Evolutionary conservation across 2,329 filamentous ascomycete genomes (phyloP).

Genomic region (Cladosporium sp.): DNA sequence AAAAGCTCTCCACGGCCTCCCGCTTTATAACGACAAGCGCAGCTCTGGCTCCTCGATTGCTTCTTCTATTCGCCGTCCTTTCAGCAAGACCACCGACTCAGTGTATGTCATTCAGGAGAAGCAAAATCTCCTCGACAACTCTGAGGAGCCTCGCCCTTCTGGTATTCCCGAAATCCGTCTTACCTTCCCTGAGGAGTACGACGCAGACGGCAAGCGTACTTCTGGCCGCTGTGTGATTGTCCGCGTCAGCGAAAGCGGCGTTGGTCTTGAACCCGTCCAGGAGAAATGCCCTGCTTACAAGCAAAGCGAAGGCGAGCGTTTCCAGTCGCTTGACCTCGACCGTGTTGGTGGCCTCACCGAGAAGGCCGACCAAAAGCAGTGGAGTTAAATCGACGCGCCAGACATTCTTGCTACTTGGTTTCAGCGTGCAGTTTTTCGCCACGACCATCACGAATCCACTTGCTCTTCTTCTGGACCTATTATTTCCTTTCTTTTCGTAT

Average conservation of each 20-base stretch:
- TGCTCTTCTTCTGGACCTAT: slow-evolving; percentile 19
- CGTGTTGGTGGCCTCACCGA: slow-evolving; percentile 93
- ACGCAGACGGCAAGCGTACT: slow-evolving; percentile 75
- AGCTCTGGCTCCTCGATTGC: slow-evolving; percentile 46
- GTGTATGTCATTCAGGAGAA: slow-evolving; percentile 80
- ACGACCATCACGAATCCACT: slow-evolving; percentile 22
- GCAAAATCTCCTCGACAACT: slow-evolving; percentile 74
- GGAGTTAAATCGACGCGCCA: slow-evolving; percentile 17
- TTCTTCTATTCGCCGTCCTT: slow-evolving; percentile 59
- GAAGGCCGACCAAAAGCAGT: slow-evolving; percentile 58
- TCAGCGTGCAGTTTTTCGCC: slow-evolving; percentile 19
- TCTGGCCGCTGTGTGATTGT: slow-evolving; percentile 90
- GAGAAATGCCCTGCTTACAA: slow-evolving; percentile 88
- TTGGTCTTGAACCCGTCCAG: slow-evolving; percentile 82
- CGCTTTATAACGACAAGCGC: slow-evolving; percentile 68
- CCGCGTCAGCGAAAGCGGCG: slow-evolving; percentile 81
- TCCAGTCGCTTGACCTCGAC: slow-evolving; percentile 93
- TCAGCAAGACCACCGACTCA: slow-evolving; percentile 60
- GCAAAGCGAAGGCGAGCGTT: slow-evolving; percentile 71
- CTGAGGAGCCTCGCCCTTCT: slow-evolving; percentile 67
- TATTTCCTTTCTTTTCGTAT: slow-evolving; percentile 18
- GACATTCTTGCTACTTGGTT: slow-evolving; percentile 12
- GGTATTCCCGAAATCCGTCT: slow-evolving; percentile 95
- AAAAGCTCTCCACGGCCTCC: slow-evolving; percentile 59
- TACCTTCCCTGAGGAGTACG: slow-evolving; percentile 94